Base-by-base conservation (phyloP, 306 rosid genomes). In the Rosa lucieae region DNA sequence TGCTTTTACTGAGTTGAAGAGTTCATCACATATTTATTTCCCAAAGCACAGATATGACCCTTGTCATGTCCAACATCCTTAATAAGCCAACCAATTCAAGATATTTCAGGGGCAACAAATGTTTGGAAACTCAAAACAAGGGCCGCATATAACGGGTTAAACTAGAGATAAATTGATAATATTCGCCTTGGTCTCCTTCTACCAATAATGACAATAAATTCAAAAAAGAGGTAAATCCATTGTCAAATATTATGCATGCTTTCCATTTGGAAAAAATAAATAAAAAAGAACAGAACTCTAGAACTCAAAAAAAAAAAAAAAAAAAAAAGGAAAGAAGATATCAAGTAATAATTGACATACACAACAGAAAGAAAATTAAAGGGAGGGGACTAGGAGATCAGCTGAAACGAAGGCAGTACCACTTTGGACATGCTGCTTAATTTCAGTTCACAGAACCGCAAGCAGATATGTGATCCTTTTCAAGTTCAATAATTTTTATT, bases 41-140 rank as follows among this genome's bases (percentile, higher is more conserved):
- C 10, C 32, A 56, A 39, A 48, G 37, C 49, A 39, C 2, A 14
- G 10, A 77, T 43, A 67, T 4, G 74, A 77, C 14, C 67, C 9
- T n/a, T 32, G 9, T 1, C 67, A 67, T 67, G 44, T 77, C 58
- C 40, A 61, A 75, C 32, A 75, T 61, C 15, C 17, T 14, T 59
- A 44, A 32, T 13, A 42, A 51, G 17, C 46, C 53, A 77, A 67
- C 23, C 26, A 67, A 66, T 39, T 77, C 44, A 67, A 10, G 8
- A 77, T 3, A 67, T 49, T 39, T 5, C 18, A 37, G 17, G 26
- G 46, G 74, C 55, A 21, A 18, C 6, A 42, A n/a, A 26, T n/a
- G 63, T 62, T 62, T 49, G 39, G 55, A 47, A 61, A 63, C 79
- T 46, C 17, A 63, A 46, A 15, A 63, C 79, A 63, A 46, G 48